Conservation (phyloP, 140 eudicot species). For the Senecio squalidus region DNA sequence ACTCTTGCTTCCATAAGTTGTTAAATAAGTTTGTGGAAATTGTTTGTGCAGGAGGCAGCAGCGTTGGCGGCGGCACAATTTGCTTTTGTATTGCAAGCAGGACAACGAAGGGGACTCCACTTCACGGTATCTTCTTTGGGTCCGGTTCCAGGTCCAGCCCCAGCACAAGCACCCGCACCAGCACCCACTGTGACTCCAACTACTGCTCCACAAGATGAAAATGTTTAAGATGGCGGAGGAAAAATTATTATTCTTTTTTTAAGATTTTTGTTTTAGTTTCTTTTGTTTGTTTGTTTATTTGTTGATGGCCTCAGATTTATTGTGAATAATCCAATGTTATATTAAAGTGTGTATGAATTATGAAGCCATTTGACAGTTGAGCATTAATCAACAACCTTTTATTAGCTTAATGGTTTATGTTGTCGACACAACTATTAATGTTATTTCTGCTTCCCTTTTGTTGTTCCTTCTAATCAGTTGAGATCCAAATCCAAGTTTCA, state of each 20-base stretch:
- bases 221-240: slow-evolving; percentile 43
- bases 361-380: slow-evolving; percentile 26
- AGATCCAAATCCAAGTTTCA: no score
- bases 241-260: slow-evolving; percentile 14
- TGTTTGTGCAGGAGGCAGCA: slow-evolving; percentile 66
- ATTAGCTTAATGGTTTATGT: background rate
- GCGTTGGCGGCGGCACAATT: slow-evolving; percentile 88
- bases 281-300: background rate
- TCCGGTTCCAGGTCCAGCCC: slow-evolving; percentile 31
- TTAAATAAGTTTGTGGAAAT: background rate
- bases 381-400: slow-evolving; percentile 11
- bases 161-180: slow-evolving; percentile 37
- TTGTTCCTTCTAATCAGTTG: no score
- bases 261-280: slow-evolving; percentile 8
- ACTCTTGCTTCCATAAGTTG: background rate
- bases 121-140: slow-evolving; percentile 57
- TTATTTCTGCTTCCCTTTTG: background rate
- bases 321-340: slow-evolving; percentile 29
- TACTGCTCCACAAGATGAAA: slow-evolving; percentile 45
- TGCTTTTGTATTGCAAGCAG: slow-evolving; percentile 73
- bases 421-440: background rate
- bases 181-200: slow-evolving; percentile 44
- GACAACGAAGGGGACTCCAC: slow-evolving; percentile 67
- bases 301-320: slow-evolving; percentile 32
- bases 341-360: slow-evolving; percentile 28